These are phyloP conservation scores for Murraya koenigii DNA, from an alignment of 345 rosid species.

Conservation along the genomic window DNA sequence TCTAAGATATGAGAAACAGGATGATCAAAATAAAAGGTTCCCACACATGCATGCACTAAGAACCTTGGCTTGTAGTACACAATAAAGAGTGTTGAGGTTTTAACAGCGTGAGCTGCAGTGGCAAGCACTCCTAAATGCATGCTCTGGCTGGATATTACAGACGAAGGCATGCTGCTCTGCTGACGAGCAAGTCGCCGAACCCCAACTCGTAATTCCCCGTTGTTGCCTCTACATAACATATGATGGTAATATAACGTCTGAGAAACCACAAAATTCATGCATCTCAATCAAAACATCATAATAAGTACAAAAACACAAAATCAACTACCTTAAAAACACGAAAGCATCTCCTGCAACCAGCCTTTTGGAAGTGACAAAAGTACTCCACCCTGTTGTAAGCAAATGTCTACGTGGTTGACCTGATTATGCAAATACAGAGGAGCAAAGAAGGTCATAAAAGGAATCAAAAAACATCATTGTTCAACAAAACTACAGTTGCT, in stretches of 20 bases:
- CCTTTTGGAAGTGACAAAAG: conserved; percentile 69
- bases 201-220: conserved; percentile 63
- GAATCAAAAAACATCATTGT: not conserved
- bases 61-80: conserved; percentile 82
- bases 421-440: conserved; percentile 13
- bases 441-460: not conserved
- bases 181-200: conserved; percentile 52
- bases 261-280: conserved; percentile 1
- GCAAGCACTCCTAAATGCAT: conserved; percentile 88
- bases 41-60: not conserved
- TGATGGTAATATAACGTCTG: not conserved
- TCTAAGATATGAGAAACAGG: not conserved
- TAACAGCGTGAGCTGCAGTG: conserved; percentile 74
- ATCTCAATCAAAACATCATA: not conserved
- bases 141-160: conserved; percentile 78
- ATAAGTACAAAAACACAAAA: not conserved
- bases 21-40: not conserved
- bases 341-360: conserved; percentile 72
- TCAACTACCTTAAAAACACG: conserved; percentile 62
- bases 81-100: conserved; percentile 51
- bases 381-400: conserved; percentile 84
- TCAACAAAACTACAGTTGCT: not conserved
- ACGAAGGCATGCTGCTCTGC: conserved; percentile 54
- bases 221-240: conserved; percentile 41
- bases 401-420: conserved; percentile 83